Conservation (phyloP, 148 eudicot species). For the Silene conica region DNA sequence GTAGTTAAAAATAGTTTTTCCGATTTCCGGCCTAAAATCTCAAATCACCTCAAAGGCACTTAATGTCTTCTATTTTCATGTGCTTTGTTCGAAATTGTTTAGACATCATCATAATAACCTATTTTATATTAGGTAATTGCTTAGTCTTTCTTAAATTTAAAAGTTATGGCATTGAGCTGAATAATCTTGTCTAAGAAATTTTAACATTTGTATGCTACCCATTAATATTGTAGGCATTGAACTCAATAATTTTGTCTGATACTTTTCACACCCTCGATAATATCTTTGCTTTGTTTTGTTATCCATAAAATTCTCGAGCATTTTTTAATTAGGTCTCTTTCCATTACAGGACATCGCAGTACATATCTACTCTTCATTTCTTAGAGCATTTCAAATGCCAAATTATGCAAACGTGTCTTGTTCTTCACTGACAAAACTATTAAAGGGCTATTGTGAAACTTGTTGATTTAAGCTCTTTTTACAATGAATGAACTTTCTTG, state of each 20-base stretch:
- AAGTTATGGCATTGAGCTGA: neutral
- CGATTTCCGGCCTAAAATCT: too few species aligned
- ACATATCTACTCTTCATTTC: constrained; percentile 57
- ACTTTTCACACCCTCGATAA: neutral
- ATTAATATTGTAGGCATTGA: neutral
- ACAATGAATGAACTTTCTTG: neutral
- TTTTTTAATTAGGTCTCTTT: neutral
- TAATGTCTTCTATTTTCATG: neutral
- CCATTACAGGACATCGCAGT: constrained; percentile 50
- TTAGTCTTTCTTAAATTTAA: too few species aligned
- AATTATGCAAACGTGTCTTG: constrained; percentile 51
- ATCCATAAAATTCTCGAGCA: neutral
- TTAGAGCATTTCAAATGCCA: constrained; percentile 52
- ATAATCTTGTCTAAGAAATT: constrained; percentile 15
- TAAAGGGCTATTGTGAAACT: constrained; percentile 60
- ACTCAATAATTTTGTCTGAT: neutral
- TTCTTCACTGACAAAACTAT: constrained; percentile 62
- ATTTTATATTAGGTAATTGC: too few species aligned
- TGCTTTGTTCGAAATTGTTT: too few species aligned
- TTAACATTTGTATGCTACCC: neutral
- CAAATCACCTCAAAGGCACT: constrained; percentile 36
- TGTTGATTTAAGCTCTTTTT: constrained; percentile 43
- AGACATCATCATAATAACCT: too few species aligned
- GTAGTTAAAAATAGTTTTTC: too few species aligned
- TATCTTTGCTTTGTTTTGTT: neutral